Evolutionary conservation across 176 grass and related monocot species (phyloP).

Genomic region (Zea mays): Zm-B73-REFERENCE-NAM-5.0 NC_050103.1:87016501-87017000

Average conservation of each 20-base stretch:
- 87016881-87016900: constrained; percentile 37
- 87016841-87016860: constrained; percentile 15
- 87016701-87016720: constrained; percentile 59
- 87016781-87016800: constrained; percentile 80
- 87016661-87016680: constrained; percentile 74
- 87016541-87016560: neutral
- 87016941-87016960: constrained; percentile 60
- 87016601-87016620: constrained; percentile 69
- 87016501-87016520: constrained; percentile 1
- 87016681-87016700: constrained; percentile 55
- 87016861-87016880: neutral
- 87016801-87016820: constrained; percentile 73
- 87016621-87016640: constrained; percentile 66
- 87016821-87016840: constrained; percentile 50
- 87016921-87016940: constrained; percentile 61
- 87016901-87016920: constrained; percentile 69
- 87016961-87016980: constrained; percentile 66
- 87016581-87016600: constrained; percentile 50
- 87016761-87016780: constrained; percentile 66
- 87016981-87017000: constrained; percentile 9
- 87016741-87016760: constrained; percentile 50
- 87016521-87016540: neutral
- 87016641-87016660: constrained; percentile 73
- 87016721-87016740: constrained; percentile 54
- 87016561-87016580: constrained; percentile 11